Conservation (phyloP, 768 basidiomycete genomes). For the Serendipita indica region DNA sequence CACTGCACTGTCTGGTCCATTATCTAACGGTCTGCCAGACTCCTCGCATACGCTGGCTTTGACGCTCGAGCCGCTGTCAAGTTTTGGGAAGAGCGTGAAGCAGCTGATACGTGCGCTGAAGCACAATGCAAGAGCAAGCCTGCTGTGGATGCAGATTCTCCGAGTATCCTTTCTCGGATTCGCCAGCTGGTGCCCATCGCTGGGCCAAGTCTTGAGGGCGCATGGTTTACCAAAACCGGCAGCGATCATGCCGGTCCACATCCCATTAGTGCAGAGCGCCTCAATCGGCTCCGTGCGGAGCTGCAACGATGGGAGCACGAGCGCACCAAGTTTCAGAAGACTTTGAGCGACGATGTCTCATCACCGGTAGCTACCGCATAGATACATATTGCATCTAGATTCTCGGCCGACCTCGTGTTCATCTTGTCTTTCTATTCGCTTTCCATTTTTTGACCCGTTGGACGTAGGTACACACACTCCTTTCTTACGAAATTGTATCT, state of each 20-base stretch:
- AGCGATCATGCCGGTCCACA: conserved; percentile 39
- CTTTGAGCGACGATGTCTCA: background rate
- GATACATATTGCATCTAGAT: background rate
- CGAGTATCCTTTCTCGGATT: conserved; percentile 19
- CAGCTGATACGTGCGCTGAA: conserved; percentile 16
- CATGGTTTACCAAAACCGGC: conserved; percentile 29
- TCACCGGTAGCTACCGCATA: background rate
- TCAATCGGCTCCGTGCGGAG: conserved; percentile 47
- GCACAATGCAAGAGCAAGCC: conserved; percentile 24
- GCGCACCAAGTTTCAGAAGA: conserved; percentile 17
- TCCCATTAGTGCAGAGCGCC: conserved; percentile 52
- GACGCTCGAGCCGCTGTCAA: conserved; percentile 67
- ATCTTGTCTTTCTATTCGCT: background rate
- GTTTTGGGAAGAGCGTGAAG: conserved; percentile 55
- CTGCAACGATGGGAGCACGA: conserved; percentile 55
- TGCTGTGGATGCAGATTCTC: background rate
- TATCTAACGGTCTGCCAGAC: conserved; percentile 27
- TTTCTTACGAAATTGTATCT: background rate
- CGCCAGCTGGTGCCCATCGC: conserved; percentile 33
- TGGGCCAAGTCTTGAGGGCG: conserved; percentile 15
- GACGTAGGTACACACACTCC: no score
- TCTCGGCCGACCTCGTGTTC: background rate
- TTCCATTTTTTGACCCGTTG: background rate
- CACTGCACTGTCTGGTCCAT: background rate
- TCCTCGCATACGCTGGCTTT: conserved; percentile 87